A percentile compares a stretch with the other conserved stretches of the same genome.
Conservation (phyloP, 768 basidiomycete species). For the Dioszegia hungarica region DNA sequence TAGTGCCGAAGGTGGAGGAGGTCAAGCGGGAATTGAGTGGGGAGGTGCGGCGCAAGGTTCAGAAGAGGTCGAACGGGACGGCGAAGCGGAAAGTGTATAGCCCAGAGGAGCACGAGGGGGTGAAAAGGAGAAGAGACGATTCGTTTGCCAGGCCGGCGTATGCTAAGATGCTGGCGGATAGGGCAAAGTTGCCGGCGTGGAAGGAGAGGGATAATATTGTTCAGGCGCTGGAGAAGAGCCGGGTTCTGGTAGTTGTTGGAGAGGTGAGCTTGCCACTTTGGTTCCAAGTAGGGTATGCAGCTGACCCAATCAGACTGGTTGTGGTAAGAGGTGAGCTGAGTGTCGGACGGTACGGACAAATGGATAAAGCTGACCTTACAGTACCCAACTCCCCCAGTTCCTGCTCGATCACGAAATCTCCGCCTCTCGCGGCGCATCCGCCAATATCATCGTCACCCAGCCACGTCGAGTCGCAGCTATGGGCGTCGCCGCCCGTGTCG, state of each 20-base stretch:
- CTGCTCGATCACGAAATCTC: slow-evolving; percentile 76
- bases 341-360: not conserved
- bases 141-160: slow-evolving; percentile 54
- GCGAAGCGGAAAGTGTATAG: slow-evolving; percentile 30
- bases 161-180: slow-evolving; percentile 55
- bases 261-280: slow-evolving; percentile 62
- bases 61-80: slow-evolving; percentile 18
- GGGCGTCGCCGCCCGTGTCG: slow-evolving; percentile 80
- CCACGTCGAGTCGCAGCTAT: slow-evolving; percentile 84
- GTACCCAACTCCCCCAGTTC: slow-evolving; percentile 71
- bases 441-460: slow-evolving; percentile 79
- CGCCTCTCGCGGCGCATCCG: slow-evolving; percentile 58
- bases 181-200: slow-evolving; percentile 73
- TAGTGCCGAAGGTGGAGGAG: slow-evolving; percentile 50
- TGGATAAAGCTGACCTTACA: not conserved
- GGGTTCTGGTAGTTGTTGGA: slow-evolving; percentile 79
- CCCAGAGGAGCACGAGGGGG: slow-evolving; percentile 32
- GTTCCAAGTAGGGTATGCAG: not conserved
- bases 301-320: slow-evolving; percentile 54
- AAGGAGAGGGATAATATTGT: slow-evolving; percentile 63
- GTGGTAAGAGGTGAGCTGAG: slow-evolving; percentile 59
- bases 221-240: slow-evolving; percentile 55
- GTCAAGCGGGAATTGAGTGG: slow-evolving; percentile 6
- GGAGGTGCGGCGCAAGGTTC: slow-evolving; percentile 3
- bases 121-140: slow-evolving; percentile 55